A percentile compares a stretch with the other conserved stretches of the same genome.
Conservation (phyloP, 768 basidiomycete species). For the Termitomyces sp. region DNA sequence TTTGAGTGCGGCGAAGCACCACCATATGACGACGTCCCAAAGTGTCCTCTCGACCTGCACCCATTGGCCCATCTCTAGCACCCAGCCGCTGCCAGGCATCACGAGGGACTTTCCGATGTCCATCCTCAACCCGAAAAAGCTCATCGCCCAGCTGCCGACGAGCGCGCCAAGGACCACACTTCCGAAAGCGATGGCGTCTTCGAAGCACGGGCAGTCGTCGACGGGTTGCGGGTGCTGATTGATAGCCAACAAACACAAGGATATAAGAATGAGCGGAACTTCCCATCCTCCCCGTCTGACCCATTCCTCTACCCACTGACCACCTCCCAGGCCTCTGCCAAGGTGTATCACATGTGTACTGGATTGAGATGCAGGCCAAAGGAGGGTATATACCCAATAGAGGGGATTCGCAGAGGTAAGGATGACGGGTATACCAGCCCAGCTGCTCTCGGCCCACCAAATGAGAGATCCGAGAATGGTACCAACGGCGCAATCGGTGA, state of each 20-base stretch:
- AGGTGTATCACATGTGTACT: conserved; percentile 21
- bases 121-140: conserved; percentile 34
- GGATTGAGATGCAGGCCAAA: conserved; percentile 20
- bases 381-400: conserved; percentile 16
- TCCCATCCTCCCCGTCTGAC: conserved; percentile 32
- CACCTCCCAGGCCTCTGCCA: conserved; percentile 32
- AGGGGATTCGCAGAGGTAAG: conserved; percentile 25
- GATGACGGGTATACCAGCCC: conserved; percentile 30
- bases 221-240: conserved; percentile 92
- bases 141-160: conserved; percentile 61
- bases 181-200: conserved; percentile 92
- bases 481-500: conserved; percentile 68
- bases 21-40: conserved; percentile 39
- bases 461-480: conserved; percentile 57
- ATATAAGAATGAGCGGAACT: conserved; percentile 58
- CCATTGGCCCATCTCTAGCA: conserved; percentile 26
- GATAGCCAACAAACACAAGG: conserved; percentile 67
- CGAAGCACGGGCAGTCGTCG: conserved; percentile 97
- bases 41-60: conserved; percentile 28
- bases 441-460: conserved; percentile 56
- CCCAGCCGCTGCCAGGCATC: conserved; percentile 57
- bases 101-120: conserved; percentile 19
- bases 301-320: conserved; percentile 29
- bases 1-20: conserved; percentile 39
- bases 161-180: conserved; percentile 75